These are phyloP conservation scores for Euphorbia celastroides DNA, from an alignment of 441 rosid species.

Conservation along the genomic window DNA sequence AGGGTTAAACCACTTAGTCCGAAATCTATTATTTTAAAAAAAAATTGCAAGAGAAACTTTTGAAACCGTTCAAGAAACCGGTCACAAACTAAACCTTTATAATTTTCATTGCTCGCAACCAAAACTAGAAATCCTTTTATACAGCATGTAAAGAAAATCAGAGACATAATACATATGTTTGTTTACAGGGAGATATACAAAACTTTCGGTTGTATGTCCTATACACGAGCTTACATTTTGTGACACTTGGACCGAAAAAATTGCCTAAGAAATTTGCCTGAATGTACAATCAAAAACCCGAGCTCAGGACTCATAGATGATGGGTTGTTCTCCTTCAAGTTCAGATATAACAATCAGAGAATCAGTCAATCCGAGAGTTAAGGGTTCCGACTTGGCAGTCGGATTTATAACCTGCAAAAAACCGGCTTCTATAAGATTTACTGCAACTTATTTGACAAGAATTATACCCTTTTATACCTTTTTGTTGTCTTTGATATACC, in stretches of 20 bases:
- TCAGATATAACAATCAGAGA: conserved; percentile 86
- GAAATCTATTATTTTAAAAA: no score
- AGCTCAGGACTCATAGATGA: conserved; percentile 18
- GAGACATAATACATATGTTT: no score
- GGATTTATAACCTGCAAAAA: conserved; percentile 79
- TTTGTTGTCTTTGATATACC: conserved; percentile 66
- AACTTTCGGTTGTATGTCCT: no score
- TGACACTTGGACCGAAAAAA: background rate
- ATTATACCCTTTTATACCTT: conserved; percentile 35
- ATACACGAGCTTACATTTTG: background rate
- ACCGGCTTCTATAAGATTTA: conserved; percentile 12
- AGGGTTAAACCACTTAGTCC: no score
- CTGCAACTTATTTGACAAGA: background rate
- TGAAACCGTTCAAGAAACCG: no score
- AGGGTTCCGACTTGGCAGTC: conserved; percentile 56
- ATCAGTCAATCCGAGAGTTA: conserved; percentile 50
- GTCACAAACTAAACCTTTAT: no score
- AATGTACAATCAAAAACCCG: background rate
- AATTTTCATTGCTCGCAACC: no score
- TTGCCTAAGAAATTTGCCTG: background rate
- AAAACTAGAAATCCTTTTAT: no score
- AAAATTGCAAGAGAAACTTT: no score
- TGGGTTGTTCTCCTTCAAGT: conserved; percentile 80
- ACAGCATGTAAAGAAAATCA: no score
- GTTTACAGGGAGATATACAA: background rate